Conservation (phyloP, 2,329 filamentous ascomycete species). For the Colletotrichum sublineola region DNA sequence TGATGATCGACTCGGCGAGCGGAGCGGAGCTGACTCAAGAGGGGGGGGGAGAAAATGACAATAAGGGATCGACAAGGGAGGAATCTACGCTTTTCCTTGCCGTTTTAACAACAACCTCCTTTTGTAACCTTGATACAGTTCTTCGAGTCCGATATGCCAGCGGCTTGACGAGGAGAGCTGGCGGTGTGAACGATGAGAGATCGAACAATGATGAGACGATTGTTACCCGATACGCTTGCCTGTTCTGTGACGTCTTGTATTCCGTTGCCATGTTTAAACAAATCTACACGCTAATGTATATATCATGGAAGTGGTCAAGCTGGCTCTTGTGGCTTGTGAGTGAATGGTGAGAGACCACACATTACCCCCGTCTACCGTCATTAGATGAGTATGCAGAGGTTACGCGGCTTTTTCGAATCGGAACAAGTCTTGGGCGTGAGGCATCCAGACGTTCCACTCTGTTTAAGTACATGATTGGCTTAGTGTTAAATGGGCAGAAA, state of each 20-base stretch:
- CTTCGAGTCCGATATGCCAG: neutral
- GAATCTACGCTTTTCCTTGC: neutral
- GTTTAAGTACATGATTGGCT: no score
- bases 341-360: neutral
- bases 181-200: conserved; percentile 10
- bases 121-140: neutral
- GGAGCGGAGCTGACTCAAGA: conserved; percentile 13
- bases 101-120: conserved; percentile 6
- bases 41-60: conserved; percentile 7
- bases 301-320: neutral
- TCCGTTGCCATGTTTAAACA: neutral
- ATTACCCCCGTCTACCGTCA: no score
- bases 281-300: no score
- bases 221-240: conserved; percentile 15
- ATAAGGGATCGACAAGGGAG: conserved; percentile 13
- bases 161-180: conserved; percentile 19
- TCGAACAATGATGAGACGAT: conserved; percentile 42
- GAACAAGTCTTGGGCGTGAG: no score
- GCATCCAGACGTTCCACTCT: no score
- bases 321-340: neutral
- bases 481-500: neutral
- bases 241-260: neutral
- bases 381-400: no score
- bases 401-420: no score
- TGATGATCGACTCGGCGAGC: conserved; percentile 32